Evolutionary conservation across 352 stramenopile genomes (phyloP).

Genomic region (Nothophytophthora sp.): DNA sequence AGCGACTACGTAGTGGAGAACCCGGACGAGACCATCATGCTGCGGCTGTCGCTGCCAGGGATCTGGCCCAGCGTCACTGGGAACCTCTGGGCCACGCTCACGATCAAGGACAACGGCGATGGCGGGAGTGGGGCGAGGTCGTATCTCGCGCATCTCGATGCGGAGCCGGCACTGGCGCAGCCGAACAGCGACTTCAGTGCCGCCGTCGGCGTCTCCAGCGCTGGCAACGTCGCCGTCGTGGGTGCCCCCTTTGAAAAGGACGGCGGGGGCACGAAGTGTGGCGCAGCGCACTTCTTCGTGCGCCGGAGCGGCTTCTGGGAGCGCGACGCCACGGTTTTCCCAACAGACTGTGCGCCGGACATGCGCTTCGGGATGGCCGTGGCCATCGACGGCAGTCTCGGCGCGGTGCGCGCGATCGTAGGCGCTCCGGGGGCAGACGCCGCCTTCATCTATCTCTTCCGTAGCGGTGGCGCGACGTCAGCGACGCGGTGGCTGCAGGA

Average conservation of each 20-base stretch:
- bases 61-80: conserved; percentile 92
- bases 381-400: conserved; percentile 67
- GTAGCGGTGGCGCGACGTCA: conserved; percentile 14
- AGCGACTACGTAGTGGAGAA: conserved; percentile 91
- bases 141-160: conserved; percentile 62
- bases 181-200: conserved; percentile 45
- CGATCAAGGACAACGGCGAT: conserved; percentile 92
- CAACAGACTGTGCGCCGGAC: conserved; percentile 38
- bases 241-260: conserved; percentile 58
- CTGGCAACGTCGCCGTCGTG: conserved; percentile 66
- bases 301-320: conserved; percentile 70
- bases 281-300: conserved; percentile 71
- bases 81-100: conserved; percentile 85
- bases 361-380: conserved; percentile 74
- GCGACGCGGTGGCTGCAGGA: conserved; percentile 51
- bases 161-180: conserved; percentile 29
- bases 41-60: conserved; percentile 91
- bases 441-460: conserved; percentile 54
- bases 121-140: conserved; percentile 77
- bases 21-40: conserved; percentile 89
- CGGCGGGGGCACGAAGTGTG: conserved; percentile 35
- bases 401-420: conserved; percentile 59
- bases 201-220: conserved; percentile 63
- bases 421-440: conserved; percentile 58
- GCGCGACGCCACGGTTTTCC: conserved; percentile 51